These are phyloP conservation scores for Russula earlei DNA, from an alignment of 768 basidiomycete genomes.

Conservation along the genomic window DNA sequence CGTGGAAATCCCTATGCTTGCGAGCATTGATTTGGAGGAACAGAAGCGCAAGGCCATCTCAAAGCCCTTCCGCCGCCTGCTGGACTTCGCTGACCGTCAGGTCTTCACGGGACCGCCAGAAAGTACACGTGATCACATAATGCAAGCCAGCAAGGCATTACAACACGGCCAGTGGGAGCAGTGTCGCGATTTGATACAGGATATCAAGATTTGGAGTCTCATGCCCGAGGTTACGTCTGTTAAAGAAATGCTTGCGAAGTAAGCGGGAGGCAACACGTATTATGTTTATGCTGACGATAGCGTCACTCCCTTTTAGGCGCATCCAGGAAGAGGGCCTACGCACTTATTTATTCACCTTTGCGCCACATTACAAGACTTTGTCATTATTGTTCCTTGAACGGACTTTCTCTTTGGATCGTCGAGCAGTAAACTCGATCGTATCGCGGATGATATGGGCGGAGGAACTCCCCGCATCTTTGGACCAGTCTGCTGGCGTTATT, in stretches of 20 bases:
- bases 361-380: constrained; percentile 84
- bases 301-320: constrained; percentile 44
- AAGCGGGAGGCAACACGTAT: constrained; percentile 23
- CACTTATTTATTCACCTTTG: constrained; percentile 97
- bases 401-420: constrained; percentile 77
- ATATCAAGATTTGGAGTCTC: constrained; percentile 96
- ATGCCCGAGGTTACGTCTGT: constrained; percentile 84
- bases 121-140: constrained; percentile 96
- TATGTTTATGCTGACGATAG: neutral
- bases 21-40: constrained; percentile 91
- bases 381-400: constrained; percentile 80
- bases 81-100: constrained; percentile 96
- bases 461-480: constrained; percentile 86
- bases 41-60: constrained; percentile 86
- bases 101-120: constrained; percentile 98
- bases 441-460: constrained; percentile 99
- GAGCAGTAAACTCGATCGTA: constrained; percentile 81
- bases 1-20: constrained; percentile 90
- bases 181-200: constrained; percentile 85
- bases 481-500: constrained; percentile 82
- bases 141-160: constrained; percentile 96
- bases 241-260: constrained; percentile 95
- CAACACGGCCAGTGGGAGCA: constrained; percentile 97
- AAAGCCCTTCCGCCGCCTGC: constrained; percentile 90
- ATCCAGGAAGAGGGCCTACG: constrained; percentile 97